Percentiles rank a stretch among this genome's conserved stretches.
Conservation (phyloP, 2,329 filamentous ascomycete genomes). For the Fusarium vanettenii region DNA sequence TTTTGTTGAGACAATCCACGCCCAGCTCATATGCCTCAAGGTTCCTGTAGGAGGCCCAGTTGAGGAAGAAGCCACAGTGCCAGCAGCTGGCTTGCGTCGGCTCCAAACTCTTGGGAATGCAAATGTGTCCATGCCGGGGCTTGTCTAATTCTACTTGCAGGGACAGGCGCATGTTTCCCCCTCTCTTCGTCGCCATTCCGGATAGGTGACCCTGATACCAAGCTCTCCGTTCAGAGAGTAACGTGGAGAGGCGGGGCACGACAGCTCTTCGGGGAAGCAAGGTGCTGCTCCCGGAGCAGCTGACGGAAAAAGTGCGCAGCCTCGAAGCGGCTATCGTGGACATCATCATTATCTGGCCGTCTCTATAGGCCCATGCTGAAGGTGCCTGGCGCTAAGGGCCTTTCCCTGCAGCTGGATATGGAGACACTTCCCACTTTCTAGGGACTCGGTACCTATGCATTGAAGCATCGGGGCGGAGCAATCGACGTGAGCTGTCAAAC, state of each 20-base stretch:
- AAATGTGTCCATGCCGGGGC: conserved; percentile 17
- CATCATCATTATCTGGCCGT: conserved; percentile 13
- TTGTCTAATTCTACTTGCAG: background rate
- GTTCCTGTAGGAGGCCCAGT: background rate
- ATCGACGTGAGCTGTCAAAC: conserved; percentile 10
- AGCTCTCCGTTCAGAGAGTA: conserved; percentile 16
- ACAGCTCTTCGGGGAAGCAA: conserved; percentile 40
- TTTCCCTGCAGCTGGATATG: conserved; percentile 31
- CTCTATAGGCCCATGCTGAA: conserved; percentile 23
- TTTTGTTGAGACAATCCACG: background rate
- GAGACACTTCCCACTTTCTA: conserved; percentile 19
- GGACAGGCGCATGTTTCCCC: background rate
- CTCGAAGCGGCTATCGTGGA: conserved; percentile 27
- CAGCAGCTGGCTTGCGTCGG: conserved; percentile 9
- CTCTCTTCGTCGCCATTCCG: conserved; percentile 7
- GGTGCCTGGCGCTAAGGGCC: conserved; percentile 40
- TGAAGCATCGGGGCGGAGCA: conserved; percentile 16
- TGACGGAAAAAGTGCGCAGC: conserved; percentile 40
- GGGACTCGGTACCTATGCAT: conserved; percentile 11
- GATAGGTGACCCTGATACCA: conserved; percentile 6
- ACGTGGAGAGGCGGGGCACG: conserved; percentile 35
- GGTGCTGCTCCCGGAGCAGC: conserved; percentile 35
- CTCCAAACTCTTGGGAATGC: conserved; percentile 24
- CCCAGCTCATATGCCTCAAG: background rate
- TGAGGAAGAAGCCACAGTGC: background rate